A percentile compares a stretch with the other conserved stretches of the same genome.
These are phyloP conservation scores for Geotrichum restrictum DNA, from an alignment of 1,139 yeast genomes.

Conservation along the genomic window DNA sequence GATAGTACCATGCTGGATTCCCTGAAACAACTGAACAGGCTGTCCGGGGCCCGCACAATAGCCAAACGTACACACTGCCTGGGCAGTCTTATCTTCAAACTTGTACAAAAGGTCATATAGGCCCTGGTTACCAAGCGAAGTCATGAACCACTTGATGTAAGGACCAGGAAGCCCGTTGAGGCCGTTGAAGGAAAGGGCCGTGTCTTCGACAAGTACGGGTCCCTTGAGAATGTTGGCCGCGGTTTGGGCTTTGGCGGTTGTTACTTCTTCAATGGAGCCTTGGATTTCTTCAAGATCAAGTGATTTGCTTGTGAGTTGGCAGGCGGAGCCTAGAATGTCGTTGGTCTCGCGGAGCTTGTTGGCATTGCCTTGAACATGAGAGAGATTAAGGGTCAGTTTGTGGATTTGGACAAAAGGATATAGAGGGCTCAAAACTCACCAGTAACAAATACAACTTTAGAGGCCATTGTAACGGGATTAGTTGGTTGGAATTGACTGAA, in stretches of 20 bases:
- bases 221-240: constrained; percentile 65
- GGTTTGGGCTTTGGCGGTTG: constrained; percentile 69
- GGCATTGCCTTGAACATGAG: constrained; percentile 57
- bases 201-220: constrained; percentile 92
- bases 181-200: constrained; percentile 81
- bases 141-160: constrained; percentile 80
- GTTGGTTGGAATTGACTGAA: too few relatives aligned
- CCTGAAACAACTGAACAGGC: constrained; percentile 74
- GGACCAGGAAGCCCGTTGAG: constrained; percentile 91
- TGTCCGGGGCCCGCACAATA: constrained; percentile 78
- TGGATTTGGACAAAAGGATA: background rate
- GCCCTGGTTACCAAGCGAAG: constrained; percentile 66
- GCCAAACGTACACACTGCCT: constrained; percentile 90
- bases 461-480: constrained; percentile 7
- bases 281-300: constrained; percentile 87
- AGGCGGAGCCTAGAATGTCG: constrained; percentile 64
- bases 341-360: constrained; percentile 83
- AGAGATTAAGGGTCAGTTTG: background rate
- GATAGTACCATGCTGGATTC: constrained; percentile 73
- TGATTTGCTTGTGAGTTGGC: constrained; percentile 44
- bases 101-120: constrained; percentile 72
- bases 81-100: constrained; percentile 79
- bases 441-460: constrained; percentile 8
- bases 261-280: constrained; percentile 79
- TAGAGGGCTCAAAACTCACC: background rate